Evolutionary conservation across 139 green algal genomes (phyloP).

Genomic region (Chlamydomonas schloesseri): DNA sequence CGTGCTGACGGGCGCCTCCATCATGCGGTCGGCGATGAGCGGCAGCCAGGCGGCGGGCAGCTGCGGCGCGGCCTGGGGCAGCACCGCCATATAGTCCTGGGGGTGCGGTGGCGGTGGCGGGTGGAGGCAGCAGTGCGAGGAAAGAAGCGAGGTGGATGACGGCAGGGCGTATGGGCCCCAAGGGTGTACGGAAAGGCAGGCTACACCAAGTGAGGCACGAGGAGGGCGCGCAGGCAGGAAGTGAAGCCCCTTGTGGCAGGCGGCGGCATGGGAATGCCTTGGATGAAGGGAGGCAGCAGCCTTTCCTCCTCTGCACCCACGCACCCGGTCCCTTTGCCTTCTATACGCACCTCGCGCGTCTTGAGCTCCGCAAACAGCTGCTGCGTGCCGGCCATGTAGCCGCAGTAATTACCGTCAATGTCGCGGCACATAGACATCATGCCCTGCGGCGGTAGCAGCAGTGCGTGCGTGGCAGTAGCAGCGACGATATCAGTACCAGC

Average conservation of each 20-base stretch:
- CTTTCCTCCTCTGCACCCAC: too few relatives aligned
- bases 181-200: too few relatives aligned
- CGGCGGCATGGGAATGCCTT: too few relatives aligned
- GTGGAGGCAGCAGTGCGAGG: neutral
- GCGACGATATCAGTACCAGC: too few relatives aligned
- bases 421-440: slow-evolving; percentile 18
- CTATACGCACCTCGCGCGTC: neutral
- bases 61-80: neutral
- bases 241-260: neutral
- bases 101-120: neutral
- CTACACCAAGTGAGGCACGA: too few relatives aligned
- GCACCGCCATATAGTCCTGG: neutral
- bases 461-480: neutral
- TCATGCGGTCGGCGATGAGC: slow-evolving; percentile 11
- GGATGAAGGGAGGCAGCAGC: too few relatives aligned
- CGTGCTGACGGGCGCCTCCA: slow-evolving; percentile 11
- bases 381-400: slow-evolving; percentile 1
- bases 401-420: slow-evolving; percentile 39
- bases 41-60: slow-evolving; percentile 26
- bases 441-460: neutral
- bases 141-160: neutral
- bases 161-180: neutral
- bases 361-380: neutral
- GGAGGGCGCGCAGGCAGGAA: too few relatives aligned
- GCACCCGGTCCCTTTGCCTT: too few relatives aligned